Evolutionary conservation across 371 early-diverging fungal species (phyloP).

Genomic region (Mortierella sp.): DNA sequence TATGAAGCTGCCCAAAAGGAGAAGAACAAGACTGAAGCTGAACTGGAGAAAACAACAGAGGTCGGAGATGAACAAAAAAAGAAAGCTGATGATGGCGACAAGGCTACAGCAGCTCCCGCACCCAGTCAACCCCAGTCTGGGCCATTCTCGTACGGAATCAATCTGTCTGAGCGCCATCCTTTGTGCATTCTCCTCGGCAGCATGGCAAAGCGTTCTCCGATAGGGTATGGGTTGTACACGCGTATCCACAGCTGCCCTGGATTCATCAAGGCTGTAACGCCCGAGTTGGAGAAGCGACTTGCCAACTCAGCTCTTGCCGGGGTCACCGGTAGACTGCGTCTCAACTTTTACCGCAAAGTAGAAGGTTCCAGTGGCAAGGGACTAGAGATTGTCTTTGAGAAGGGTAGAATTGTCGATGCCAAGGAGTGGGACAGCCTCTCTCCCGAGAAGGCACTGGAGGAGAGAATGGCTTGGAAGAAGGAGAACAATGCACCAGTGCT

Average conservation of each 20-base stretch:
- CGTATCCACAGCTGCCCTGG: slow-evolving; percentile 12
- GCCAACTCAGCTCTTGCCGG: slow-evolving; percentile 23
- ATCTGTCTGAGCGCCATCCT: slow-evolving; percentile 3
- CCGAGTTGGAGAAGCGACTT: slow-evolving; percentile 37
- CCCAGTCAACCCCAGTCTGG: too few relatives aligned
- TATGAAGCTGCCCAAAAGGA: not conserved
- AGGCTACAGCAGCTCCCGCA: too few relatives aligned
- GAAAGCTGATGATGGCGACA: not conserved
- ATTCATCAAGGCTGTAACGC: too few relatives aligned
- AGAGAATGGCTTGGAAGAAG: not conserved
- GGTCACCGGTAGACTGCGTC: slow-evolving; percentile 15
- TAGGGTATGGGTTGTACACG: slow-evolving; percentile 7
- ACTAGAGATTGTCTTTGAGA: slow-evolving; percentile 20
- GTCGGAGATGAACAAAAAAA: too few relatives aligned
- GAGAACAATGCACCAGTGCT: slow-evolving; percentile 3
- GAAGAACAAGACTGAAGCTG: not conserved
- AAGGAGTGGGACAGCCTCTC: slow-evolving; percentile 23
- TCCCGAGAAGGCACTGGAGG: slow-evolving; percentile 10
- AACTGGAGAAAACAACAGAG: not conserved
- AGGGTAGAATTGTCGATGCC: slow-evolving; percentile 29
- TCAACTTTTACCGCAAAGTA: slow-evolving; percentile 40
- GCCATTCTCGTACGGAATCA: too few relatives aligned
- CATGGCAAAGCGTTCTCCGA: not conserved
- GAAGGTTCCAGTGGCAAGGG: slow-evolving; percentile 37
- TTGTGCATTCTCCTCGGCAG: slow-evolving; percentile 12